Evolutionary conservation across 352 stramenopile genomes (phyloP).

Genomic region (Globisporangium polare): DNA sequence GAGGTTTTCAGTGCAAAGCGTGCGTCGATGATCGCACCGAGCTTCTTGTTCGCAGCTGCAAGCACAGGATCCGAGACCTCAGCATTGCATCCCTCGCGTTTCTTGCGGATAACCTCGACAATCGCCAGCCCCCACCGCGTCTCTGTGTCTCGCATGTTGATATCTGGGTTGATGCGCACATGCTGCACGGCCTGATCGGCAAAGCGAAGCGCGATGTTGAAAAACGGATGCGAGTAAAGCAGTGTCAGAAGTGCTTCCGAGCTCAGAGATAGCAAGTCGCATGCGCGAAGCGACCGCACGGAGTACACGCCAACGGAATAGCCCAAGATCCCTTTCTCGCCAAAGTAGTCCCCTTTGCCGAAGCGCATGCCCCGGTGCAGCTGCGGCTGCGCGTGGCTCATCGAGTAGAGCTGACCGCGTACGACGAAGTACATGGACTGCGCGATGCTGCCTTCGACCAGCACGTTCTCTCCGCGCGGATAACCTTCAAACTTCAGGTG

Average conservation of each 20-base stretch:
- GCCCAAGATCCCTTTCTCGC: slow-evolving; percentile 44
- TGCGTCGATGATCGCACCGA: slow-evolving; percentile 21
- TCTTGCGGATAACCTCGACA: slow-evolving; percentile 28
- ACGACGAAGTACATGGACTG: slow-evolving; percentile 76
- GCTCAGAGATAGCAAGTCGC: slow-evolving; percentile 50
- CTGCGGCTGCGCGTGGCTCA: slow-evolving; percentile 24
- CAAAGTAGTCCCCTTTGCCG: slow-evolving; percentile 57
- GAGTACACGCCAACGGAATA: slow-evolving; percentile 48
- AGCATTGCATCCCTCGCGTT: slow-evolving; percentile 19
- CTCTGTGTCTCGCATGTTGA: slow-evolving; percentile 23
- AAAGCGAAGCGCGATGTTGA: slow-evolving; percentile 39
- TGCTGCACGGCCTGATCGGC: slow-evolving; percentile 22
- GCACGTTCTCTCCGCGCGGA: slow-evolving; percentile 46
- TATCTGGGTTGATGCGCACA: slow-evolving; percentile 17
- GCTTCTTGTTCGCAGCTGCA: slow-evolving; percentile 20
- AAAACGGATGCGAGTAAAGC: slow-evolving; percentile 37
- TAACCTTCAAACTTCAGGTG: slow-evolving; percentile 60
- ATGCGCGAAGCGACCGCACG: slow-evolving; percentile 46
- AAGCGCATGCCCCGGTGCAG: slow-evolving; percentile 24
- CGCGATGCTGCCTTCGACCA: slow-evolving; percentile 61
- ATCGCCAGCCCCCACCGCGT: slow-evolving; percentile 37
- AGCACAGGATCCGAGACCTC: background rate
- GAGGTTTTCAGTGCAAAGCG: slow-evolving; percentile 24
- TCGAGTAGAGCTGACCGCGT: slow-evolving; percentile 33
- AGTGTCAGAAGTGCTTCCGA: slow-evolving; percentile 37